Evolutionary conservation across 495 filamentous ascomycete genomes (phyloP), one percentile per base, ranked within the genome.

Genomic region (Xylaria telfairii): DNA sequence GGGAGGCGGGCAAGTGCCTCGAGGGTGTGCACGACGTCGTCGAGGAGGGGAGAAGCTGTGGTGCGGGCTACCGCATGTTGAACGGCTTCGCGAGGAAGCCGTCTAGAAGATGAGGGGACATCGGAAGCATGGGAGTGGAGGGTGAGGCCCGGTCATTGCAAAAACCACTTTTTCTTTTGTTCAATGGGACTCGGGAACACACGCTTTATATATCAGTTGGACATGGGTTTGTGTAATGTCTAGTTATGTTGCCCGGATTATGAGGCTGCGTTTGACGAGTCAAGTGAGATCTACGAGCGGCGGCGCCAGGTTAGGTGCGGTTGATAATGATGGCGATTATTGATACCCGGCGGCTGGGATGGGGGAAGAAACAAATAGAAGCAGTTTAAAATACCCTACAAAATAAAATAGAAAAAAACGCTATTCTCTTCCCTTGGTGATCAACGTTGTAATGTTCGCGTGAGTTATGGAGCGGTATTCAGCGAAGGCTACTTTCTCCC

Each of bases 71-170:
- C 89, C 90, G 93, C 74, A 91, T 90, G 77, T 81, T 99, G 79
- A 91, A 86, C 71, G 96, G 96, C 3, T 98, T 92, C 86, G 93
- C 94, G 47, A 91, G 91, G 86, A 99, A 99, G 88, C 92, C 93
- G 59, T 62, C 34, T 62, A 62, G 34, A 17, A 32, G 21, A n/a
- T 3, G 32, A 37, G 19, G 28, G n/a, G 51, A 54, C n/a, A n/a
- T 30, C 26, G 10, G 4, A 54, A 30, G 32, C 5, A 7, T 21
- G 56, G 5, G 21, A 42, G 59, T 44, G 26, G 59, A 62, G 37
- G 34, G 59, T 21, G 59, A 62, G n/a, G 4, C 59, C 34, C 59
- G 1, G 32, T 28, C n/a, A 44, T 54, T 54, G 21, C 56, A 59
- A 42, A 26, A 21, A 42, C 6, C 37, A 62, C 59, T 62, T 42